These are phyloP conservation scores for Crucihimalaya himalaica DNA, from an alignment of 345 rosid genomes.

Conservation along the genomic window DNA sequence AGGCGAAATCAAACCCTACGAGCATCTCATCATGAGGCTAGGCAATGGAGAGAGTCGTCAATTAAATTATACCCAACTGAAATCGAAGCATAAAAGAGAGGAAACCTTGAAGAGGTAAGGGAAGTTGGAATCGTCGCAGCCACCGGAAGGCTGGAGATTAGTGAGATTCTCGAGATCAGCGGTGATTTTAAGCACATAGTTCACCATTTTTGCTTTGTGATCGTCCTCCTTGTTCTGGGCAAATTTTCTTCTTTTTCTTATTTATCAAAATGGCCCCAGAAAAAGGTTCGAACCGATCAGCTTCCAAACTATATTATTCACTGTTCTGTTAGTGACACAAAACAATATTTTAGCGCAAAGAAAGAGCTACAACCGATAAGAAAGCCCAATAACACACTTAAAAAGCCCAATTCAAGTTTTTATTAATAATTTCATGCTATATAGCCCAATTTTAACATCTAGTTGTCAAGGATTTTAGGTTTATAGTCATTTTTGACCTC, in stretches of 20 bases:
- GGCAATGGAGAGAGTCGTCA: background rate
- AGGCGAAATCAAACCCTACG: background rate
- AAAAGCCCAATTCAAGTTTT: no score
- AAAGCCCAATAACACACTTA: no score
- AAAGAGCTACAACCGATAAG: no score
- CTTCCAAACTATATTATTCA: no score
- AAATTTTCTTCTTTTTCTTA: background rate
- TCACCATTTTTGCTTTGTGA: conserved; percentile 58
- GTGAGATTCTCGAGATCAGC: conserved; percentile 84
- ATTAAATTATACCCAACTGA: background rate
- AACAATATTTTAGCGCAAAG: no score
- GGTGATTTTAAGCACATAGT: conserved; percentile 66
- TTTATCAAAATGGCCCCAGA: background rate
- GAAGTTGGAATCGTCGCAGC: conserved; percentile 81
- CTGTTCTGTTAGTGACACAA: no score
- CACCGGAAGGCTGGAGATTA: conserved; percentile 73
- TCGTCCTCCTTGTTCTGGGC: background rate
- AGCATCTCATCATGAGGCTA: background rate
- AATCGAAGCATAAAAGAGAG: background rate
- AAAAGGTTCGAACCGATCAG: no score
- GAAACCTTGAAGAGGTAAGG: conserved; percentile 80
- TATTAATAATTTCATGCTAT: no score
- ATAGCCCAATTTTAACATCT: no score
- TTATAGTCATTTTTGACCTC: no score
- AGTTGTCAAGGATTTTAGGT: no score